Conservation (phyloP, 2,329 filamentous ascomycete species). For the Lojkania enalia region DNA sequence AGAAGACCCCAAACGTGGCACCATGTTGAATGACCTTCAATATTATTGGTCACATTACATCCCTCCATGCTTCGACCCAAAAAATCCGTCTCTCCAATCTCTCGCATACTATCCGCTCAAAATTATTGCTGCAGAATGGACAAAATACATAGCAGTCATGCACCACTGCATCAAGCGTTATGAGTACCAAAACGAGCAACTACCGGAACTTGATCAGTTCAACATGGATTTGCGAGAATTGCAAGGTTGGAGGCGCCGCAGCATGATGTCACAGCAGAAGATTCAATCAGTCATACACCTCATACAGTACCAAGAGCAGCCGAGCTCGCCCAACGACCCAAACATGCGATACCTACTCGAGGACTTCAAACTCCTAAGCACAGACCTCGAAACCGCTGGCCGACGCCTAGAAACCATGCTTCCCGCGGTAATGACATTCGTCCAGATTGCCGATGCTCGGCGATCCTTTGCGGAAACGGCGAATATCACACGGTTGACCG, state of each 20-base stretch:
- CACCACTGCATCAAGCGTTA: slow-evolving; percentile 22
- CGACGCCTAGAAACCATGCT: slow-evolving; percentile 20
- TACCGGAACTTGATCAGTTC: slow-evolving; percentile 17
- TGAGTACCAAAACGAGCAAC: slow-evolving; percentile 21
- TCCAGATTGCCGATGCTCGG: slow-evolving; percentile 24
- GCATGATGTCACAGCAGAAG: slow-evolving; percentile 21
- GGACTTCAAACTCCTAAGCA: slow-evolving; percentile 12
- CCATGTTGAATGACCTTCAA: slow-evolving; percentile 19
- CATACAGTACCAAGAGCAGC: slow-evolving; percentile 2
- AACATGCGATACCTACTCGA: slow-evolving; percentile 9
- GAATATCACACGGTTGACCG: slow-evolving; percentile 23
- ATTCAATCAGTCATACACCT: slow-evolving; percentile 10
- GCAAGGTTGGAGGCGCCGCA: slow-evolving; percentile 28
- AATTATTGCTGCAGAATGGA: slow-evolving; percentile 29
- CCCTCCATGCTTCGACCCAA: slow-evolving; percentile 13
- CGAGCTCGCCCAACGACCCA: not conserved
- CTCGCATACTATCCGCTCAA: slow-evolving; percentile 24
- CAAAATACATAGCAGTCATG: slow-evolving; percentile 29
- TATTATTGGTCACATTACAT: slow-evolving; percentile 14
- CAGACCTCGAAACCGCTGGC: slow-evolving; percentile 10
- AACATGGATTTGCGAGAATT: slow-evolving; percentile 23
- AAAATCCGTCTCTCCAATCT: slow-evolving; percentile 11
- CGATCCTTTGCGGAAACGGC: slow-evolving; percentile 21
- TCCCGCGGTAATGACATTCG: slow-evolving; percentile 20
- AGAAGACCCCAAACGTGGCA: slow-evolving; percentile 1